Evolutionary conservation across 208 protist genomes (phyloP).

Genomic region (Trypanosoma scelopori): DNA sequence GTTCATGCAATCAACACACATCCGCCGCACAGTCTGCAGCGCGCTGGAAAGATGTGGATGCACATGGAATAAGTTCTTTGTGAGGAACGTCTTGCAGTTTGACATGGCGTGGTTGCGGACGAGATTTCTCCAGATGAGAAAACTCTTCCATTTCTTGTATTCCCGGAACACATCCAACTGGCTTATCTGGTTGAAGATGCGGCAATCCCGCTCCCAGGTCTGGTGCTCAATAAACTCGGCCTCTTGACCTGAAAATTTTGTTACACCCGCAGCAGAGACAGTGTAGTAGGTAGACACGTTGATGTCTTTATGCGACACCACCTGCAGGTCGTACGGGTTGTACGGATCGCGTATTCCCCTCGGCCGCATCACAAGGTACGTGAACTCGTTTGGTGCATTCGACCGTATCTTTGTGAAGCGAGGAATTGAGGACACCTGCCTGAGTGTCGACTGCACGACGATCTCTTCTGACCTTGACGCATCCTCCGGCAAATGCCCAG

Average conservation of each 20-base stretch:
- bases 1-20: constrained; percentile 74
- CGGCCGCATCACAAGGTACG: constrained; percentile 85
- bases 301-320: constrained; percentile 90
- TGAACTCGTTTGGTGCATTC: constrained; percentile 89
- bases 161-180: constrained; percentile 91
- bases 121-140: constrained; percentile 90
- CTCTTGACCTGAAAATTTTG: constrained; percentile 86
- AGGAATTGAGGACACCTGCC: constrained; percentile 42
- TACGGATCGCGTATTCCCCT: constrained; percentile 82
- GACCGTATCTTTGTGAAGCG: constrained; percentile 75
- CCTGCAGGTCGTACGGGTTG: constrained; percentile 95
- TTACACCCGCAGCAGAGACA: constrained; percentile 92
- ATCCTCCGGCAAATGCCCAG: background rate
- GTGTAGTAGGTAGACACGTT: constrained; percentile 92
- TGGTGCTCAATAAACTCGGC: constrained; percentile 93
- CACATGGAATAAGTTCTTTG: constrained; percentile 86
- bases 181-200: constrained; percentile 88
- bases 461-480: background rate
- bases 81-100: constrained; percentile 78
- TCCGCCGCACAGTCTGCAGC: constrained; percentile 74
- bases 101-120: constrained; percentile 83
- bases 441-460: background rate
- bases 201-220: constrained; percentile 93
- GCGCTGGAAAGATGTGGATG: constrained; percentile 85
- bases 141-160: constrained; percentile 94